phyloP scores from a whole-genome alignment of 306 rosid species.

The Prunus campanulata region DNA sequence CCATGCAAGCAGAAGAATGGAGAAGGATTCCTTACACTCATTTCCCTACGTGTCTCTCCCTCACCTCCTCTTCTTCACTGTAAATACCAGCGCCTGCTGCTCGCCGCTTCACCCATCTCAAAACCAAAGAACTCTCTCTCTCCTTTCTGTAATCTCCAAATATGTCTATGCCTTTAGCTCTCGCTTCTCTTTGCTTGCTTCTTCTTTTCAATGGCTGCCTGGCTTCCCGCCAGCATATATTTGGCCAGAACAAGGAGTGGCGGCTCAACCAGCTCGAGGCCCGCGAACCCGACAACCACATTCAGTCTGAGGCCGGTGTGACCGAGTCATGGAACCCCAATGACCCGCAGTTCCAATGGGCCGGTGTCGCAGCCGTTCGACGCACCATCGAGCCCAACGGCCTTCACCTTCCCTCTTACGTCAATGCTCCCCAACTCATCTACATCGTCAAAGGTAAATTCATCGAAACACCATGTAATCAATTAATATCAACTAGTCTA shows the following conservation, averaged over 20 bases:
- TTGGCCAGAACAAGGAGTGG: constrained; percentile 24
- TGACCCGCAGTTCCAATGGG: constrained; percentile 33
- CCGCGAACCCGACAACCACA: constrained; percentile 36
- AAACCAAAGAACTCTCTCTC: not conserved
- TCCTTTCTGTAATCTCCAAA: not conserved
- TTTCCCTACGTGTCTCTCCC: constrained; percentile 4
- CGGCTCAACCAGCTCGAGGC: constrained; percentile 30
- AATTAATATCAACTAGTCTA: no score
- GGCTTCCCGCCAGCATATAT: not conserved
- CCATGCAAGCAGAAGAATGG: constrained; percentile 30
- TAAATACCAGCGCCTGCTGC: constrained; percentile 19
- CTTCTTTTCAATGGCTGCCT: constrained; percentile 41
- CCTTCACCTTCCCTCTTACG: constrained; percentile 51
- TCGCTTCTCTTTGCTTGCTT: constrained; percentile 39
- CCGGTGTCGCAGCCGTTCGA: constrained; percentile 36
- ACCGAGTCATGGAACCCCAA: constrained; percentile 45
- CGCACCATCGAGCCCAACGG: constrained; percentile 37
- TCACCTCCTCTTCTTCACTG: not conserved
- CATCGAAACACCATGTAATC: no score
- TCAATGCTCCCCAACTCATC: constrained; percentile 36
- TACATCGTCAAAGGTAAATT: constrained; percentile 25
- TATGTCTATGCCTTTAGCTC: constrained; percentile 39
- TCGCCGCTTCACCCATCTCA: constrained; percentile 21
- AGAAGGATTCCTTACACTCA: not conserved
- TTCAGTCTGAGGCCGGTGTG: constrained; percentile 41